Base-by-base conservation (phyloP, 176 grass and related monocot species). In the Carex cristatella region DNA sequence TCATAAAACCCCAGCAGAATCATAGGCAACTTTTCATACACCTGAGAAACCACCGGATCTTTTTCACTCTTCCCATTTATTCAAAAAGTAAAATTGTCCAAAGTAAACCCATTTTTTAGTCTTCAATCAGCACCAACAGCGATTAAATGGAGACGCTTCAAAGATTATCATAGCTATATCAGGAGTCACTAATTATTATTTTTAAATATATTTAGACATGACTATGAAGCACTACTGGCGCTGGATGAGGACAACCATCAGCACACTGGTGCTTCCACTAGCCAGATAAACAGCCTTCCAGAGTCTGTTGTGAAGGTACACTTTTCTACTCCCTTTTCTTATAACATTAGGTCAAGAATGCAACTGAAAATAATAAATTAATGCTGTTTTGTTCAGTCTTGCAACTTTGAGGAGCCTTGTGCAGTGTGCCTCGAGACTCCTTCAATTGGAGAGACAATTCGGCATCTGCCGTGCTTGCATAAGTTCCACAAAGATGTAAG, bases 401-500 rank as follows among this genome's bases (percentile, higher is more conserved):
- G 87, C 84, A 93, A 83, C 69, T 80, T 86, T 2, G 86, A 93
- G 85, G 94, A 98, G 82, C 85, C 92, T 2, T 98, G 95, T 69
- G 86, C 93, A 35, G 87, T 98, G 68, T 97, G 92, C 87, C 92
- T 94, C 4, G 92, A 94, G 72, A 92, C 86, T 57, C 95, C 87
- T 12, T 86, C 84, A 33, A 16, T 91, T 6, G 95, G 95, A 88
- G 91, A 93, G 48, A 94, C 87, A 79, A 90, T 98, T 35, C 89
- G 89, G 46, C 93, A 92, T 91, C 70, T 98, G 61, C 92, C 91
- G 86, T 98, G 95, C 92, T 87, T 94, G 71, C 95, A 98, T 61
- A 93, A 90, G 86, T 98, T 98, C 59, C 95, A 98, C 79, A 94
- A 98, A 93, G 88, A 98, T 37, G 92, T 94, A 87, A 54, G 74